These are phyloP conservation scores for Mentha longifolia DNA, from an alignment of 257 asterid species.

Conservation along the genomic window DNA sequence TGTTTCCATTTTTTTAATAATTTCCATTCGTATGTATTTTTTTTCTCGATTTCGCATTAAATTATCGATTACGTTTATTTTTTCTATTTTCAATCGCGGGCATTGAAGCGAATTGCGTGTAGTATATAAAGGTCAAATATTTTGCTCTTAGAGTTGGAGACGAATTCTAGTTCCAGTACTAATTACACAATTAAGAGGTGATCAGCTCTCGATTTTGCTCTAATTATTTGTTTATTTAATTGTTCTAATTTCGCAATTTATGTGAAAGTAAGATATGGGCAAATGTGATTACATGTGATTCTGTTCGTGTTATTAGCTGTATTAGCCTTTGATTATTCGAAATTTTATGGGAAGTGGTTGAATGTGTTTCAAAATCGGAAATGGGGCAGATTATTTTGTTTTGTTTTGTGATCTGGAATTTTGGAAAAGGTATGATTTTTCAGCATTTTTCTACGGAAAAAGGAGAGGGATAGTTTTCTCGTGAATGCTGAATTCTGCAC, in stretches of 20 bases:
- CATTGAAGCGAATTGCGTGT: neutral
- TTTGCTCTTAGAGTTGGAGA: constrained; percentile 5
- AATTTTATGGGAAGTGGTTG: neutral
- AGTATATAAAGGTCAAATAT: constrained; percentile 18
- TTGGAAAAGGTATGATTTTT: constrained; percentile 7
- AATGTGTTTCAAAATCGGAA: constrained; percentile 3
- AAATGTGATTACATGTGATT: neutral
- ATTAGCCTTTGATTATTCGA: neutral
- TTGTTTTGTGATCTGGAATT: neutral
- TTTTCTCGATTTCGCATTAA: neutral
- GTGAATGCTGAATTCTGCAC: constrained; percentile 18
- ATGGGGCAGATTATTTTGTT: neutral
- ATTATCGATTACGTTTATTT: neutral
- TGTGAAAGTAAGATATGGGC: neutral
- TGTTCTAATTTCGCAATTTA: neutral
- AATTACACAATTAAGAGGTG: constrained; percentile 22
- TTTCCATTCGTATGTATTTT: too few species aligned
- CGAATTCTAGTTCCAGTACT: neutral
- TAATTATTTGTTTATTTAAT: neutral
- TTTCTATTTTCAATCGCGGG: neutral
- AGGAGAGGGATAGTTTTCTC: neutral
- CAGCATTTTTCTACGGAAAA: neutral
- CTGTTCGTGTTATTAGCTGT: too few species aligned
- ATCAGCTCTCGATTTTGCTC: constrained; percentile 5
- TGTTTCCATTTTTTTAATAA: neutral